Evolutionary conservation across 768 basidiomycete species (phyloP).

Genomic region (Leccinellum rugosiceps): DNA sequence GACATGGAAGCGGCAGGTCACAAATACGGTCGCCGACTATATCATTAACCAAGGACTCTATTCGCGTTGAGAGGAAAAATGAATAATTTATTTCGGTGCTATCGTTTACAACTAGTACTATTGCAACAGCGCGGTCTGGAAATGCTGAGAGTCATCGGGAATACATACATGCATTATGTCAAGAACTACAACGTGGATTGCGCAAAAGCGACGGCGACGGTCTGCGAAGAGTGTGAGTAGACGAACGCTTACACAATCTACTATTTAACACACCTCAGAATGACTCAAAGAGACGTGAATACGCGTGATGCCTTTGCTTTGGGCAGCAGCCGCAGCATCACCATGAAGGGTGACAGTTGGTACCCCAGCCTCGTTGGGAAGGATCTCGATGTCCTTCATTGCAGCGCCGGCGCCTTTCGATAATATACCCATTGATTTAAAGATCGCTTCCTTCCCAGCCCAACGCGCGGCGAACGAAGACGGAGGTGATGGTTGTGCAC

Average conservation of each 20-base stretch:
- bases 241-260: neutral
- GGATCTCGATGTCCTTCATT: conserved; percentile 98
- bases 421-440: conserved; percentile 89
- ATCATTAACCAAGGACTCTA: conserved; percentile 50
- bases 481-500: conserved; percentile 74
- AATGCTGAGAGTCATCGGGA: neutral
- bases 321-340: conserved; percentile 73
- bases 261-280: conserved; percentile 68
- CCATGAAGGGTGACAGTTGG: conserved; percentile 78
- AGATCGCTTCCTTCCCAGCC: conserved; percentile 96
- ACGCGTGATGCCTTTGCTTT: conserved; percentile 65
- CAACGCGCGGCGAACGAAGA: conserved; percentile 97
- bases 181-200: conserved; percentile 49
- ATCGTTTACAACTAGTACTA: neutral
- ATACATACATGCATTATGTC: conserved; percentile 1
- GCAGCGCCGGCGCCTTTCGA: conserved; percentile 91
- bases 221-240: conserved; percentile 41
- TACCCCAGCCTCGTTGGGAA: conserved; percentile 73
- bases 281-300: conserved; percentile 88
- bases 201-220: conserved; percentile 84
- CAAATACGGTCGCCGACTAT: conserved; percentile 46
- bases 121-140: neutral
- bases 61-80: neutral
- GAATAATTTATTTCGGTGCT: conserved; percentile 15
- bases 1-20: conserved; percentile 49